Evolutionary conservation across 2,329 filamentous ascomycete species (phyloP), one percentile per base, ranked within the genome.

Genomic region (Phaeophleospora eucalypticola): DNA sequence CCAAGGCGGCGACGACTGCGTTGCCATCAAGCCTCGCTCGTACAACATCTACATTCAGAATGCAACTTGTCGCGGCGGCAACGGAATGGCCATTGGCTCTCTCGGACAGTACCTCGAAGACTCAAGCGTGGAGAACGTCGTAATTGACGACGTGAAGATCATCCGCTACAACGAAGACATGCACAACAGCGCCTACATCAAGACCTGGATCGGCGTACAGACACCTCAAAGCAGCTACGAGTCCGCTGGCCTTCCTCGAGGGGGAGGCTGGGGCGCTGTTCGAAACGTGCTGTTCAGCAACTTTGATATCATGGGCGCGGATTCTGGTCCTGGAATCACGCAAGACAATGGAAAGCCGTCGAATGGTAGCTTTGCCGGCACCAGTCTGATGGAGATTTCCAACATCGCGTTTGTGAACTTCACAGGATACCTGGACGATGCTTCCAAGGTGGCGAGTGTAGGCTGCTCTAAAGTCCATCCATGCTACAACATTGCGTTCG

Each of bases 21-120:
- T 81, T 19, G 76, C 77, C 34, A 71, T 75, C 51, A 87, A 86
- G 66, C 72, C 76, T 35, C 74, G 84, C 65, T 81, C 80, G 47
- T 74, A 80, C 65, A 81, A 83, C 56, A 73, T 77, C 50, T 65
- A 69, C 29, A 64, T 75, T 46, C 72, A 77, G 46, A 84, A 79
- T 59, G 55, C 72, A 4, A 71, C 69, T 49, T 86, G 80, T 45
- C 68, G 70, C 35, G 73, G 74, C 10, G 77, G 77, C 2, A 80
- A 80, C 49, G 71, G 71, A 42, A 70, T 71, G 20, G 76, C 78
- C 3, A 70, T 72, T 33, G 78, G 78, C 1, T 73, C 69, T 51
- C 64, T 80, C 1, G 77, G 77, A 2, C 77, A 80, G 54, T 80
- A 80, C 48, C 65, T 76, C 2, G 76, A 79, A 53, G 76, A 80